These are phyloP conservation scores for Penicillium sp. DNA, from an alignment of 2,329 filamentous ascomycete genomes.

Conservation along the genomic window DNA sequence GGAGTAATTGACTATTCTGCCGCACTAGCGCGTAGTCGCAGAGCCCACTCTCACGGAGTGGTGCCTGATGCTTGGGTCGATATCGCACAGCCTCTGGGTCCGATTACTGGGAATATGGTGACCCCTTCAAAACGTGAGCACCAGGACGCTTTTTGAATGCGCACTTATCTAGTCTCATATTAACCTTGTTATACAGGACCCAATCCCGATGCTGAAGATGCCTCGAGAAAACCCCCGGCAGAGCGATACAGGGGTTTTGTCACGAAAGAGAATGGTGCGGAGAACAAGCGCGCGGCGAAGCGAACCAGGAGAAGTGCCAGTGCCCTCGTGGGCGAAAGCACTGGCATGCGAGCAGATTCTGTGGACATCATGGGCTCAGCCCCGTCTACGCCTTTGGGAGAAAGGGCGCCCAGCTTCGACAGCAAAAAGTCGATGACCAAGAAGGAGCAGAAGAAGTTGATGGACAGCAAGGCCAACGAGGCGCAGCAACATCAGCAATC, in stretches of 20 bases:
- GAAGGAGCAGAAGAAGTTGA: slow-evolving; percentile 79
- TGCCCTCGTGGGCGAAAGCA: slow-evolving; percentile 55
- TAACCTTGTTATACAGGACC: slow-evolving; percentile 33
- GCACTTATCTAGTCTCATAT: slow-evolving; percentile 5
- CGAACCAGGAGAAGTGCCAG: slow-evolving; percentile 63
- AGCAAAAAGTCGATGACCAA: slow-evolving; percentile 71
- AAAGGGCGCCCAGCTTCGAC: slow-evolving; percentile 61
- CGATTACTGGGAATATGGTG: slow-evolving; percentile 40
- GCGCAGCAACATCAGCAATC: slow-evolving; percentile 78
- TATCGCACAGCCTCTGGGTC: slow-evolving; percentile 55
- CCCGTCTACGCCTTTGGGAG: slow-evolving; percentile 49
- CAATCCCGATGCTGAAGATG: slow-evolving; percentile 41
- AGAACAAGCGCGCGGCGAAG: slow-evolving; percentile 70
- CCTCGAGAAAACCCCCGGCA: slow-evolving; percentile 48
- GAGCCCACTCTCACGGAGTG: slow-evolving; percentile 75
- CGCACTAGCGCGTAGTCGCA: slow-evolving; percentile 68
- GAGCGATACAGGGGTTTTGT: slow-evolving; percentile 63
- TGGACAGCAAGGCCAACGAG: slow-evolving; percentile 73
- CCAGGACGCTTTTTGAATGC: slow-evolving; percentile 1
- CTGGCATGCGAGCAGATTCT: slow-evolving; percentile 55
- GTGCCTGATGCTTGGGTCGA: slow-evolving; percentile 76
- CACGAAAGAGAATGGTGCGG: slow-evolving; percentile 67
- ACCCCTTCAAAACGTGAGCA: slow-evolving; percentile 44
- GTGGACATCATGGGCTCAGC: slow-evolving; percentile 63
- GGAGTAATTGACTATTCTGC: slow-evolving; percentile 76